Conservation (phyloP, 371 early-diverging fungal species). For the Rhizomucor pusillus region DNA sequence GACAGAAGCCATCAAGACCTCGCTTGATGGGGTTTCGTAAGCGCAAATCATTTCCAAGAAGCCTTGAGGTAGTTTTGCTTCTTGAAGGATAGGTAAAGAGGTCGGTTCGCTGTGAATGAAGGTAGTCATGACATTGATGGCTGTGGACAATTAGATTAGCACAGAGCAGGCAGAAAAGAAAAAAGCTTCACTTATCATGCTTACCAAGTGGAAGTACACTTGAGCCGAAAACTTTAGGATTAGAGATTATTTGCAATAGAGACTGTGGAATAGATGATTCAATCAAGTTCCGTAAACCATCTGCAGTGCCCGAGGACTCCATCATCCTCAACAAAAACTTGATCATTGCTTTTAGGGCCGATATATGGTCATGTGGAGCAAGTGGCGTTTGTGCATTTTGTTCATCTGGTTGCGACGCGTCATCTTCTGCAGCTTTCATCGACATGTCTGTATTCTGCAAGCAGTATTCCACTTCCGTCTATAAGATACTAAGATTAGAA, state of each 20-base stretch:
- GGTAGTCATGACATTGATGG: constrained; percentile 90
- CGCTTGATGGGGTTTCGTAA: constrained; percentile 71
- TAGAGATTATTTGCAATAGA: constrained; percentile 67
- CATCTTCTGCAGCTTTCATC: constrained; percentile 30
- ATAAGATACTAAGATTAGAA: neutral
- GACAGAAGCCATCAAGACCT: constrained; percentile 78
- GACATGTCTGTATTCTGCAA: constrained; percentile 28
- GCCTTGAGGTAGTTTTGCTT: constrained; percentile 80
- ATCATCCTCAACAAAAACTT: constrained; percentile 91
- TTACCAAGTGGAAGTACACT: constrained; percentile 68
- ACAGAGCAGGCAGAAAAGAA: neutral
- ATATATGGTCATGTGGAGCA: constrained; percentile 55
- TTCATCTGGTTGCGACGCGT: neutral
- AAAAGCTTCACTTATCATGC: constrained; percentile 16
- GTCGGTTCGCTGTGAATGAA: constrained; percentile 98
- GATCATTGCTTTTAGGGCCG: constrained; percentile 83
- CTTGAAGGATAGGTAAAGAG: constrained; percentile 87
- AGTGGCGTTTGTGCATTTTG: constrained; percentile 11
- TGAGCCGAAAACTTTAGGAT: constrained; percentile 73
- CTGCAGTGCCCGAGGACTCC: constrained; percentile 87
- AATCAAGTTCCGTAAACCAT: constrained; percentile 90
- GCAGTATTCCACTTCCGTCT: constrained; percentile 54
- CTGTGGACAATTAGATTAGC: constrained; percentile 26
- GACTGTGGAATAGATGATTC: constrained; percentile 86
- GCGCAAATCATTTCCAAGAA: constrained; percentile 69